Evolutionary conservation across 2,329 filamentous ascomycete species (phyloP), one percentile per base, ranked within the genome.

Genomic region (Claviceps maximensis): DNA sequence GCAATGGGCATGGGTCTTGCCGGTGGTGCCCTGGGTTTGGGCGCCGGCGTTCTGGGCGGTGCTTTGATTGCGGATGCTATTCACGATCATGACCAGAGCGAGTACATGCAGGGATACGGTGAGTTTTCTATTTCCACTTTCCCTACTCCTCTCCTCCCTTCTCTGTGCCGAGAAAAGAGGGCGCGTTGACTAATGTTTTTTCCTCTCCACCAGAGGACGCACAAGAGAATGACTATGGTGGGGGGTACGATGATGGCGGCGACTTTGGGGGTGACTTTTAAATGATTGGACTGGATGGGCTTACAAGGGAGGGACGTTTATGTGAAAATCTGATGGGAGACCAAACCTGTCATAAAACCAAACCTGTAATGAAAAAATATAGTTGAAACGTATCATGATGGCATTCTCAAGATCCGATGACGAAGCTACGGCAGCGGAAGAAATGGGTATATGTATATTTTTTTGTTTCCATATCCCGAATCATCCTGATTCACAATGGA

Each of bases 21-120:
- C 1, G 88, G 87, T 48, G 88, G 83, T 50, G 87, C 87, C 23
- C 71, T 95, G 45, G 89, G 89, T 71, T 67, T 87, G 4, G 89
- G 89, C 59, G 89, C 85, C 57, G 89, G 89, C 67, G 63, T 95
- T 64, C 61, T 95, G 1, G 90, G 89, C 60, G 89, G 89, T 53
- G 78, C 81, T 56, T 57, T 95, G 61, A 68, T 95, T 33, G 83
- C 76, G 2, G 74, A 85, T 62, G 83, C 83, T 1, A 74, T 90
- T 50, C 70, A 86, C 53, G 79, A 83, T 56, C 65, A 76, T 47
- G 68, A 86, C 58, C 69, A 84, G 55, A 73, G 80, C 5, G 77
- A 78, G 31, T 84, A 76, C 53, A 60, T 69, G 42, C 67, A 75
- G 0, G 74, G 73, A 53, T 72, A 66, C 54, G 51, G 69, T 71